phyloP scores from a whole-genome alignment of 2,329 filamentous ascomycete genomes.

The Claviceps maximensis region DNA sequence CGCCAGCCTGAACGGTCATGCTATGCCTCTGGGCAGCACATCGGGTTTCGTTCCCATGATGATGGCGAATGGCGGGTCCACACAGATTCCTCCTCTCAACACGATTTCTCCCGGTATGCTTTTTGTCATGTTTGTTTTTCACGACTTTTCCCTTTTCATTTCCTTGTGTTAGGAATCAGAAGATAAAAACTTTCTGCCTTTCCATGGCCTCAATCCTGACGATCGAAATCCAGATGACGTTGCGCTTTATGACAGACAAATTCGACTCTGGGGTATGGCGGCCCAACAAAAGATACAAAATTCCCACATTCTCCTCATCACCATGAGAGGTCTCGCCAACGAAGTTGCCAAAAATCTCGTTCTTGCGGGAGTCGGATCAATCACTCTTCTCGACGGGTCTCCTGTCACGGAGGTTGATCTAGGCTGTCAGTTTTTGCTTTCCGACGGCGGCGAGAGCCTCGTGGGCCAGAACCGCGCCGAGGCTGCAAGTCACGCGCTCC shows the following conservation, averaged over 20 bases:
- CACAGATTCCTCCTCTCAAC: constrained; percentile 9
- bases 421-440: constrained; percentile 71
- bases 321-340: constrained; percentile 74
- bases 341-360: constrained; percentile 97
- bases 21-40: constrained; percentile 14
- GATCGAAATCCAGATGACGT: constrained; percentile 59
- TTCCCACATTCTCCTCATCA: constrained; percentile 81
- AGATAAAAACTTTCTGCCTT: not conserved
- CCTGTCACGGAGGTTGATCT: constrained; percentile 66
- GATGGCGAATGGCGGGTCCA: constrained; percentile 15
- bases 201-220: not conserved
- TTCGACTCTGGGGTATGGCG: constrained; percentile 91
- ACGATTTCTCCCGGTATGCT: constrained; percentile 22
- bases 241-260: constrained; percentile 92
- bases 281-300: constrained; percentile 87
- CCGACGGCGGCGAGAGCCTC: constrained; percentile 41
- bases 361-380: constrained; percentile 76
- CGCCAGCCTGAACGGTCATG: constrained; percentile 11
- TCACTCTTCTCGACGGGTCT: constrained; percentile 77
- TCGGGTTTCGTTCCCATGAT: constrained; percentile 19
- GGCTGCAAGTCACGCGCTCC: constrained; percentile 64
- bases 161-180: too few species aligned
- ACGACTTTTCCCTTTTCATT: not conserved
- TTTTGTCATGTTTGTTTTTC: not conserved
- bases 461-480: constrained; percentile 75